A percentile compares a stretch with the other conserved stretches of the same genome.
Conservation (phyloP, 1,139 yeast species). For the Protomyces gravidus region DNA sequence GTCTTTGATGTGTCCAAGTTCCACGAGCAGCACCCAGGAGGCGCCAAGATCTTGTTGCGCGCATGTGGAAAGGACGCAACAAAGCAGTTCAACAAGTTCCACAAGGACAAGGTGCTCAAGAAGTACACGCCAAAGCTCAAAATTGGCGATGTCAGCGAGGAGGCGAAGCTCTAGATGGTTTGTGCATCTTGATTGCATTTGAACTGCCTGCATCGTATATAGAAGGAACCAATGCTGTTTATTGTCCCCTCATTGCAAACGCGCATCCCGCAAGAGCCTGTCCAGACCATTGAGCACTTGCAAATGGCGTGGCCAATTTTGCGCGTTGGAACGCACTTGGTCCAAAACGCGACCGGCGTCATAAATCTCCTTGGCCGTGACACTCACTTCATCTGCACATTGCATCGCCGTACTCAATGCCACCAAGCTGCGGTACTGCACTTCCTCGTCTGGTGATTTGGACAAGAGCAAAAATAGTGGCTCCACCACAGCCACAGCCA, state of each 20-base stretch:
- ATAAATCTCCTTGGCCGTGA: slow-evolving; percentile 27
- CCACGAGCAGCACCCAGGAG: slow-evolving; percentile 93
- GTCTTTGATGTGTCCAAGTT: slow-evolving; percentile 82
- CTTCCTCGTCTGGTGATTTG: slow-evolving; percentile 45
- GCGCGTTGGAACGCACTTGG: background rate
- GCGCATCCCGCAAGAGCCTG: background rate
- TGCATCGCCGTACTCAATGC: slow-evolving; percentile 49
- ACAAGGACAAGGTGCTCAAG: slow-evolving; percentile 44
- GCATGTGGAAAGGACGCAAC: slow-evolving; percentile 92
- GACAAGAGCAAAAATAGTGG: slow-evolving; percentile 23
- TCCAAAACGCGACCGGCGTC: slow-evolving; percentile 7
- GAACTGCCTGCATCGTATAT: background rate
- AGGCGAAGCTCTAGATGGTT: background rate
- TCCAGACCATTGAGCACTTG: background rate
- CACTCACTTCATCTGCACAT: slow-evolving; percentile 17
- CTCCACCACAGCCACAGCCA: slow-evolving; percentile 19
- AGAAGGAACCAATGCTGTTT: background rate
- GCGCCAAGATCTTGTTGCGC: slow-evolving; percentile 63
- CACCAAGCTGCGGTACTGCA: slow-evolving; percentile 53
- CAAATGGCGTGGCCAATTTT: background rate
- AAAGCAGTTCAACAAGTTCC: slow-evolving; percentile 57
- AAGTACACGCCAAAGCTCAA: slow-evolving; percentile 42
- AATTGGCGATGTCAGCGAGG: slow-evolving; percentile 38
- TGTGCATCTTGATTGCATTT: background rate
- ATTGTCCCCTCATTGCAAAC: background rate